Percentiles rank a stretch among this genome's conserved stretches.
Evolutionary conservation across 2,329 filamentous ascomycete species (phyloP).

Genomic region (Ceratocystis huliohia): DNA sequence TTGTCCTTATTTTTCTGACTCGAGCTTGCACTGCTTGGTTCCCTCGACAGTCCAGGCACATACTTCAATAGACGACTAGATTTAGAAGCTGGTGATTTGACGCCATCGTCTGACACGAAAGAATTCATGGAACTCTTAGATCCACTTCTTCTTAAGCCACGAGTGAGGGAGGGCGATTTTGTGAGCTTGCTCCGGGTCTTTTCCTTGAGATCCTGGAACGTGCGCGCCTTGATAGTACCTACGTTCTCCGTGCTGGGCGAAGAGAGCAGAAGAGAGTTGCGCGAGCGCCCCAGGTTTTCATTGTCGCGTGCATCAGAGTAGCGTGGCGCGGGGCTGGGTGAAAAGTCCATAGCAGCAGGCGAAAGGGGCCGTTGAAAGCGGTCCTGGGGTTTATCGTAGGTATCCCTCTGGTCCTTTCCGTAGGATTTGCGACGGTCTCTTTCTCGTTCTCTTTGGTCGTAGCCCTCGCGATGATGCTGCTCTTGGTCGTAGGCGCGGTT

Average conservation of each 20-base stretch:
- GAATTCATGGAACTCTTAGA: slow-evolving; percentile 20
- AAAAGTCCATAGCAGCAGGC: slow-evolving; percentile 12
- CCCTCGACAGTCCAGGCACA: slow-evolving; percentile 18
- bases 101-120: slow-evolving; percentile 17
- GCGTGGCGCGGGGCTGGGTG: slow-evolving; percentile 4
- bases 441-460: not conserved
- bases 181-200: slow-evolving; percentile 17
- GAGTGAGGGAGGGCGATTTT: slow-evolving; percentile 17
- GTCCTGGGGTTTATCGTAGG: not conserved
- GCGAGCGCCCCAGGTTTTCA: not conserved
- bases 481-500: not conserved
- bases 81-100: slow-evolving; percentile 15
- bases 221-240: not conserved
- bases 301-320: slow-evolving; percentile 9
- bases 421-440: not conserved
- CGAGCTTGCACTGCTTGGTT: slow-evolving; percentile 14
- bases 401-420: not conserved
- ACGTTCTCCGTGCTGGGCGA: slow-evolving; percentile 15
- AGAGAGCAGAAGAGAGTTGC: not conserved
- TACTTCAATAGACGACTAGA: slow-evolving; percentile 17
- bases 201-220: slow-evolving; percentile 12
- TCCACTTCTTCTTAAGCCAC: slow-evolving; percentile 18
- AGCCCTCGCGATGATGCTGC: not conserved
- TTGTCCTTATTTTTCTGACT: slow-evolving; percentile 10
- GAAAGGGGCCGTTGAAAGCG: slow-evolving; percentile 11